A percentile compares a stretch with the other conserved stretches of the same genome.
These are phyloP conservation scores for Evernia prunastri DNA, from an alignment of 495 filamentous ascomycete genomes.

Conservation along the genomic window DNA sequence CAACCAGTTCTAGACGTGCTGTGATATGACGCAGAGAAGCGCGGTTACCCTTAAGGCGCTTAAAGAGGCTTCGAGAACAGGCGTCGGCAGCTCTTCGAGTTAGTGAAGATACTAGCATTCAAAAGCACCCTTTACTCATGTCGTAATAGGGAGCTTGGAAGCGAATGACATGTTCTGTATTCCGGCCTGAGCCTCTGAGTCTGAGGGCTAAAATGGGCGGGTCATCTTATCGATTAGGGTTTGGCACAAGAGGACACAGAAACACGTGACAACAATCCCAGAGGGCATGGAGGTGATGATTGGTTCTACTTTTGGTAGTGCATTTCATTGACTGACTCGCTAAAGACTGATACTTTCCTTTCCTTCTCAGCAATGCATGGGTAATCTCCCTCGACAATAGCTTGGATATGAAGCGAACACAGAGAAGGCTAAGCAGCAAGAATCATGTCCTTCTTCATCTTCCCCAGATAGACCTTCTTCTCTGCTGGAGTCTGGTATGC, in stretches of 20 bases:
- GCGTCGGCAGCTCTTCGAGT: neutral
- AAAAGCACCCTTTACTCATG: neutral
- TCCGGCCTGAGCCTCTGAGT: neutral
- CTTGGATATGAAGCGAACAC: constrained; percentile 19
- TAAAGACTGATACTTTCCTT: neutral
- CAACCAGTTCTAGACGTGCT: neutral
- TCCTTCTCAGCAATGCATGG: constrained; percentile 11
- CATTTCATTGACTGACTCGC: neutral
- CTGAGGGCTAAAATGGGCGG: too few species aligned
- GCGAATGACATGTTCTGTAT: neutral
- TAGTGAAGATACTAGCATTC: constrained; percentile 4
- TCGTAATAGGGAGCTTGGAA: neutral
- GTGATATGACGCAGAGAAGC: constrained; percentile 8
- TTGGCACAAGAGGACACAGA: neutral
- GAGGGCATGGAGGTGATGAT: neutral
- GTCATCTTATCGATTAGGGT: neutral
- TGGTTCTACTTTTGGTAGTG: neutral
- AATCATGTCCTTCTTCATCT: constrained; percentile 96
- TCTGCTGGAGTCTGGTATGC: constrained; percentile 97
- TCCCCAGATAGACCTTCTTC: constrained; percentile 93
- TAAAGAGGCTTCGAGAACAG: neutral
- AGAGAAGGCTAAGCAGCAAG: constrained; percentile 53
- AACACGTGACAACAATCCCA: too few species aligned
- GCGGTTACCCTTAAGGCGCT: constrained; percentile 2
- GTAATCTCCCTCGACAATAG: constrained; percentile 5